Evolutionary conservation across 345 rosid species (phyloP), one percentile per base, ranked within the genome.

Genomic region (Eucalyptus brandiana): DNA sequence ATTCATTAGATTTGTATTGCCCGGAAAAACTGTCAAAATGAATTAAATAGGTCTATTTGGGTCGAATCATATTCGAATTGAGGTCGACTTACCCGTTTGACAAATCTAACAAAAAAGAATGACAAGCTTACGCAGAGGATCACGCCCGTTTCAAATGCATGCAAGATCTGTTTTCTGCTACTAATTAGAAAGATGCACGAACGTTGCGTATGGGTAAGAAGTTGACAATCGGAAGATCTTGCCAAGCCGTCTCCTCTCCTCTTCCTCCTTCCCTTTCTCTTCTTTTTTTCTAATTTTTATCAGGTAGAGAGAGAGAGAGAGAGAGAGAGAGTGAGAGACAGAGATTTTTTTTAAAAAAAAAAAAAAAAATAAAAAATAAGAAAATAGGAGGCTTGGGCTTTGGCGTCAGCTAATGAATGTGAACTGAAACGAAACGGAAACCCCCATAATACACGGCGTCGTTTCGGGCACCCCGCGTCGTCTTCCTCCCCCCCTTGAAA

Each of bases 171-270:
- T 23, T 4, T 56, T 56, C 6, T 1, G 30, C 9, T 24, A 56
- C 62, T 24, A 24, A 23, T 56, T 24, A 56, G 2, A 1, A 56
- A 23, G 28, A 4, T 56, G 4, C 0, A 9, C 0, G 1, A n/a
- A 8, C 5, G 1, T n/a, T 0, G 2, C 12, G 3, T 15, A 32
- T 0, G 3, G 3, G 76, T 9, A 32, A 17, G 11, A 32, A 69
- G 23, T 32, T 32, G 42, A 69, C 80, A 69, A 15, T 7, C 1
- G 19, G 9, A 65, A 65, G 9, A n/a, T n/a, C 37, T n/a, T 65
- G 4, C 76, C 17, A 65, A 65, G 37, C 11, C 58, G 11, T 53
- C 48, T 47, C 48, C 0, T 47, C 48, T 1, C 48, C 48, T 47
- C 13, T 47, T 47, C 48, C 48, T 47, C 48, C 48, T 47, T 10